Evolutionary conservation across 2,329 filamentous ascomycete genomes (phyloP).

Genomic region (Monosporascus sp.): DNA sequence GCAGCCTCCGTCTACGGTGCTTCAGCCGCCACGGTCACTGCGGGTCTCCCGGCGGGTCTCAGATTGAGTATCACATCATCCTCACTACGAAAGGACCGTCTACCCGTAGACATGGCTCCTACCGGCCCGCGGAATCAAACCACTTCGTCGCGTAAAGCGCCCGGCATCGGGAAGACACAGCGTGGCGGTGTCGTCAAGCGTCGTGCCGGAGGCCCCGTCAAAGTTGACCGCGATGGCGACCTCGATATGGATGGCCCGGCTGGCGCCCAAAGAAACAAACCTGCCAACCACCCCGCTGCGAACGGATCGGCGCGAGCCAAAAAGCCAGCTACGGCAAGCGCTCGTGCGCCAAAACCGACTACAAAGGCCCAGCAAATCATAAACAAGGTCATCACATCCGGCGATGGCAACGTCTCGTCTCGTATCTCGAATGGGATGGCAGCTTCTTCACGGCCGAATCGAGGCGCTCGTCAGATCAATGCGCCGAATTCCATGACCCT

Average conservation of each 20-base stretch:
- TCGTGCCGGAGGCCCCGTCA: constrained; percentile 29
- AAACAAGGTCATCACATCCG: constrained; percentile 36
- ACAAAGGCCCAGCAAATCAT: constrained; percentile 37
- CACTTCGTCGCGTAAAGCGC: constrained; percentile 15
- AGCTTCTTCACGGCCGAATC: constrained; percentile 18
- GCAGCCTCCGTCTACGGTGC: no score
- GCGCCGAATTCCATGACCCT: constrained; percentile 32
- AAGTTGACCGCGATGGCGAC: constrained; percentile 52
- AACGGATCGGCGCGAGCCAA: constrained; percentile 10
- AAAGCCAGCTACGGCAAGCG: constrained; percentile 9
- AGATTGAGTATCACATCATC: background rate
- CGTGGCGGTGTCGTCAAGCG: constrained; percentile 50
- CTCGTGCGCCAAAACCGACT: constrained; percentile 20
- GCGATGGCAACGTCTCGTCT: constrained; percentile 27
- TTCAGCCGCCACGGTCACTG: no score
- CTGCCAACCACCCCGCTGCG: constrained; percentile 10
- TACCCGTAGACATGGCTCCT: constrained; percentile 17
- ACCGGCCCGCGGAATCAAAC: constrained; percentile 15
- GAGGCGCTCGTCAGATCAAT: constrained; percentile 12
- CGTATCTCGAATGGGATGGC: constrained; percentile 29
- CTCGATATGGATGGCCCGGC: constrained; percentile 50
- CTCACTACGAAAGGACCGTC: background rate
- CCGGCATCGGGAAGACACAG: constrained; percentile 14
- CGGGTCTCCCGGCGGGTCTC: no score
- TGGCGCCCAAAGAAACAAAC: constrained; percentile 24